Base-by-base conservation (phyloP, 1,284 basidiomycete genomes). In the Fomitopsis schrenkii region DNA sequence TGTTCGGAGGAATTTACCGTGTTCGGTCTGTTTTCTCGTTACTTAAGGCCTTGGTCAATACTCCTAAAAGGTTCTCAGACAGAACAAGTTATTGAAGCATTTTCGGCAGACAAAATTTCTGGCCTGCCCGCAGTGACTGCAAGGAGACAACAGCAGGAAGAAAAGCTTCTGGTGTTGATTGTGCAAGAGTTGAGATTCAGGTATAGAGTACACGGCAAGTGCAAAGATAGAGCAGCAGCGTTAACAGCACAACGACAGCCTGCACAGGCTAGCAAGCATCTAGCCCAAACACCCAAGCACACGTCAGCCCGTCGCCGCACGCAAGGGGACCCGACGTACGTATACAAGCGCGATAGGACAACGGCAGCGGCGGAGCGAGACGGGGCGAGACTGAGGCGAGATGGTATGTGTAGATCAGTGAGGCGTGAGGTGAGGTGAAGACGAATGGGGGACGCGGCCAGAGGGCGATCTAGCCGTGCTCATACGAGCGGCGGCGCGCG, bases 401-500 rank as follows among this genome's bases (percentile, higher is more conserved):
- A 50, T 57, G 59, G 35, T 17, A 48, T 48, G 45, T 28, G 26
- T 30, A 50, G 26, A 50, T 50, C 19, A 4, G 28, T 50, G 28
- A 8, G 38, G 38, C 38, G 9, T 40, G 38, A 10, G 14, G 38
- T 1, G 28, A 9, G 26, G 5, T 22, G 48, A 50, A 50, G 48
- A 33, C 48, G 28, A 50, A 50, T 30, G 28, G 48, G 14, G 14
- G 55, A 26, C 22, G 33, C 17, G 42, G 42, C 22, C 22, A 22
- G 30, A 46, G 17, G 14, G 19, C 12, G 19, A 17, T 2, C 17
- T 8, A 17, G 22, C 35, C 17, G 15, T 26, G 41, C 41, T 71
- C 73, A 83, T 69, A 75, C 77, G 73, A 88, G 86, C 46, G 85
- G 84, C 19, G 81, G 79, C 2, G 89, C 86, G 60, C 80, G 80